These are phyloP conservation scores for Amylostereum chailletii DNA, from an alignment of 1,284 basidiomycete species.

Conservation along the genomic window DNA sequence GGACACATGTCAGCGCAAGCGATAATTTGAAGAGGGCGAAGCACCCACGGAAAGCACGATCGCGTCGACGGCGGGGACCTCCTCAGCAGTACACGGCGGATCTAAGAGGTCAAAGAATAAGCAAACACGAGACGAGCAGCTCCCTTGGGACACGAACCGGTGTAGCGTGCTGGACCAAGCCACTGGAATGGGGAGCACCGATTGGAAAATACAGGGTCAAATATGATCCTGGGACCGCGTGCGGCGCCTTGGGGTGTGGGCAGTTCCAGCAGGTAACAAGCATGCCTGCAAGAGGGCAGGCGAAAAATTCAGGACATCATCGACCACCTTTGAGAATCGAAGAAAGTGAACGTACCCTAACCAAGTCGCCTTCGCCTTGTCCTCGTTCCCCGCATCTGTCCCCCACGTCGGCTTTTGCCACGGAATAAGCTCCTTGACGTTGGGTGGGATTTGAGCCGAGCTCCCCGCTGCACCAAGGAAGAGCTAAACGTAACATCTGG, in stretches of 20 bases:
- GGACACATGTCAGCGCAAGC: background rate
- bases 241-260: constrained; percentile 30
- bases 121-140: background rate
- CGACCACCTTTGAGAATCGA: background rate
- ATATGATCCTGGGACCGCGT: constrained; percentile 56
- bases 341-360: constrained; percentile 30
- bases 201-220: constrained; percentile 64
- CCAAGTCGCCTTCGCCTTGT: constrained; percentile 48
- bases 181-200: constrained; percentile 50
- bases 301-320: background rate
- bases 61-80: constrained; percentile 57
- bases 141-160: constrained; percentile 27
- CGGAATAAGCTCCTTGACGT: constrained; percentile 15
- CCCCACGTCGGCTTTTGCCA: constrained; percentile 19
- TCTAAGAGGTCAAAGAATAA: constrained; percentile 21
- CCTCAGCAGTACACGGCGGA: constrained; percentile 47
- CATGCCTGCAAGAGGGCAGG: constrained; percentile 31
- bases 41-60: constrained; percentile 47
- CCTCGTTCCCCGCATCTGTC: constrained; percentile 1
- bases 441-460: constrained; percentile 6
- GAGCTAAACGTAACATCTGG: too few relatives aligned
- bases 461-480: background rate
- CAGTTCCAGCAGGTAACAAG: constrained; percentile 63
- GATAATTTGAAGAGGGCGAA: background rate
- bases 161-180: constrained; percentile 50